A percentile compares a stretch with the other conserved stretches of the same genome.
These are phyloP conservation scores for Intubia oerlemansii DNA, from an alignment of 2,329 filamentous ascomycete genomes.

Conservation along the genomic window DNA sequence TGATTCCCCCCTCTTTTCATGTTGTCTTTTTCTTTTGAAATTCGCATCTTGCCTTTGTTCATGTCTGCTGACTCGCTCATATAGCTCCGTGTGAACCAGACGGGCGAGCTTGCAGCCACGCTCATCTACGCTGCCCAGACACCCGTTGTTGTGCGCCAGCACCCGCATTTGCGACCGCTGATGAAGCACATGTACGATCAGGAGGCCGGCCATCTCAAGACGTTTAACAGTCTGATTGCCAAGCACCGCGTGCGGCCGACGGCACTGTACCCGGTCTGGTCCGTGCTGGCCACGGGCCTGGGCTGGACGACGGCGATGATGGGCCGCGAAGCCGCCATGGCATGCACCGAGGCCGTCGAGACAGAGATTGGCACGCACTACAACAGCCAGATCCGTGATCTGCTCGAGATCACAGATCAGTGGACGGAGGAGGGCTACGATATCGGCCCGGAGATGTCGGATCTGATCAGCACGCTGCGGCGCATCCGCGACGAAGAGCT, in stretches of 20 bases:
- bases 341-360: constrained; percentile 94
- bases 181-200: constrained; percentile 99
- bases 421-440: constrained; percentile 63
- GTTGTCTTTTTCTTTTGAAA: no score
- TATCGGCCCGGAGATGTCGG: constrained; percentile 54
- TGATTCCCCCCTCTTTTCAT: constrained; percentile 8
- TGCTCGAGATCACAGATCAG: constrained; percentile 61
- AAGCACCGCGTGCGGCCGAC: constrained; percentile 84
- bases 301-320: constrained; percentile 81
- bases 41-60: no score
- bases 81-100: constrained; percentile 84
- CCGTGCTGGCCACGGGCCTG: constrained; percentile 53
- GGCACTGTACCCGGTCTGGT: constrained; percentile 81
- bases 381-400: constrained; percentile 66
- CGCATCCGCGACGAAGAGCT: constrained; percentile 87
- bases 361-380: constrained; percentile 96
- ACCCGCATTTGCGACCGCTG: constrained; percentile 72
- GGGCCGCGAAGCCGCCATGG: constrained; percentile 90
- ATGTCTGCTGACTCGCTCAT: background rate
- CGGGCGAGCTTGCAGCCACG: constrained; percentile 88
- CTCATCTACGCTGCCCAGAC: constrained; percentile 86
- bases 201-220: constrained; percentile 68
- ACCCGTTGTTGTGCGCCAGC: constrained; percentile 53
- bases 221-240: constrained; percentile 66
- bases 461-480: constrained; percentile 52